A percentile compares a stretch with the other conserved stretches of the same genome.
Evolutionary conservation across 768 basidiomycete species (phyloP).

Genomic region (Tulasnella sp.): DNA sequence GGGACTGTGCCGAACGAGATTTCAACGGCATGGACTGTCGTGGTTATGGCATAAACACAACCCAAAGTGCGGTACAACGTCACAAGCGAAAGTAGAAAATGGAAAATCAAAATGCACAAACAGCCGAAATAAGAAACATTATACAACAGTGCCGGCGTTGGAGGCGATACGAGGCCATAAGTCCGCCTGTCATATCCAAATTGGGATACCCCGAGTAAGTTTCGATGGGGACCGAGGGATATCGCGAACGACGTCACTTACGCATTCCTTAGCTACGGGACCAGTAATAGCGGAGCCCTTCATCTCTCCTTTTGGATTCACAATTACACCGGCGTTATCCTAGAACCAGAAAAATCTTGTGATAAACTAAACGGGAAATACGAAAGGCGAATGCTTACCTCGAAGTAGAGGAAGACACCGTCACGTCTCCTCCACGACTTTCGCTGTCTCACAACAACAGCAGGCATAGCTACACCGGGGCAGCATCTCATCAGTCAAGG

Average conservation of each 20-base stretch:
- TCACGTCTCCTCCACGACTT: conserved; percentile 98
- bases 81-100: background rate
- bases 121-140: conserved; percentile 23
- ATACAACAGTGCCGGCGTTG: conserved; percentile 97
- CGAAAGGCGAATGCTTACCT: conserved; percentile 36
- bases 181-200: conserved; percentile 53
- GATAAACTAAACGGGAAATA: background rate
- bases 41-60: background rate
- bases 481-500: conserved; percentile 8
- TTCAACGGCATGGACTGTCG: background rate
- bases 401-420: conserved; percentile 98
- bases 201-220: background rate
- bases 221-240: background rate
- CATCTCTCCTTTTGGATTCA: conserved; percentile 99
- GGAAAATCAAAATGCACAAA: background rate
- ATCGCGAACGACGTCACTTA: conserved; percentile 32
- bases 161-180: conserved; percentile 99
- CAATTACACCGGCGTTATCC: conserved; percentile 96
- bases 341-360: conserved; percentile 19
- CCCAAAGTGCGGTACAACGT: background rate
- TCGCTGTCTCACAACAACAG: conserved; percentile 92
- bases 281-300: conserved; percentile 97
- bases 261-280: conserved; percentile 99
- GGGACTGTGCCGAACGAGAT: background rate
- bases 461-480: conserved; percentile 70